These are phyloP conservation scores for Elsinoe necatrix DNA, from an alignment of 2,329 filamentous ascomycete species.

Conservation along the genomic window DNA sequence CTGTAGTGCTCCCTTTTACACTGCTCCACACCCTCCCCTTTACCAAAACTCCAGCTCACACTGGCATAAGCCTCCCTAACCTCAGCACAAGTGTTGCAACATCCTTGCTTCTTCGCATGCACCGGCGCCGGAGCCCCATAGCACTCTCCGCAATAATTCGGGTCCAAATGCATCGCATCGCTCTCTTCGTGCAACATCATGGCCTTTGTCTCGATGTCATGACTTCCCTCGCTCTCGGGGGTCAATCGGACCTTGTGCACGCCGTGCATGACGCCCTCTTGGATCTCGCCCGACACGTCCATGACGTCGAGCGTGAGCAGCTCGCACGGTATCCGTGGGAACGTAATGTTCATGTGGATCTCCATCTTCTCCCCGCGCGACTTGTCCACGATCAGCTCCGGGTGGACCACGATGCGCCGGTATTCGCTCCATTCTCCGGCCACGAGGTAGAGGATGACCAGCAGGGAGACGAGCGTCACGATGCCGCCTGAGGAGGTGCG, in stretches of 20 bases:
- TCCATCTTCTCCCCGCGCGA: constrained; percentile 98
- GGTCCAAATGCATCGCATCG: constrained; percentile 71
- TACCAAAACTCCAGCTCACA: constrained; percentile 86
- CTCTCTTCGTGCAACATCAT: constrained; percentile 63
- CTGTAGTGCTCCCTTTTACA: constrained; percentile 91
- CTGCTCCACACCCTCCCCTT: constrained; percentile 87
- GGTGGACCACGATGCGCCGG: constrained; percentile 72
- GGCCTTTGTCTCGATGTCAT: constrained; percentile 60
- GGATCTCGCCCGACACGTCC: constrained; percentile 96
- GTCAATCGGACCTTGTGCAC: constrained; percentile 81
- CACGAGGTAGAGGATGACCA: constrained; percentile 79
- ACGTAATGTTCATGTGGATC: constrained; percentile 95
- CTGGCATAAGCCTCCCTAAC: constrained; percentile 89
- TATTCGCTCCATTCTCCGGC: constrained; percentile 98
- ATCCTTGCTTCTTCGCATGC: constrained; percentile 69
- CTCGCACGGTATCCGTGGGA: constrained; percentile 88
- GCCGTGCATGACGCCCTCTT: constrained; percentile 87
- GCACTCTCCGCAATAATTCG: constrained; percentile 86
- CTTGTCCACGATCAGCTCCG: constrained; percentile 93
- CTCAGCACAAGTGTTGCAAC: constrained; percentile 95
- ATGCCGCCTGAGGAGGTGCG: constrained; percentile 92
- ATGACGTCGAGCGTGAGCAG: constrained; percentile 95
- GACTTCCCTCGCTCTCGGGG: constrained; percentile 63
- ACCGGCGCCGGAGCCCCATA: constrained; percentile 72
- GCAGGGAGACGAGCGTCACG: constrained; percentile 81